phyloP scores from a whole-genome alignment of 495 filamentous ascomycete species.

The Penicillium fimorum region DNA sequence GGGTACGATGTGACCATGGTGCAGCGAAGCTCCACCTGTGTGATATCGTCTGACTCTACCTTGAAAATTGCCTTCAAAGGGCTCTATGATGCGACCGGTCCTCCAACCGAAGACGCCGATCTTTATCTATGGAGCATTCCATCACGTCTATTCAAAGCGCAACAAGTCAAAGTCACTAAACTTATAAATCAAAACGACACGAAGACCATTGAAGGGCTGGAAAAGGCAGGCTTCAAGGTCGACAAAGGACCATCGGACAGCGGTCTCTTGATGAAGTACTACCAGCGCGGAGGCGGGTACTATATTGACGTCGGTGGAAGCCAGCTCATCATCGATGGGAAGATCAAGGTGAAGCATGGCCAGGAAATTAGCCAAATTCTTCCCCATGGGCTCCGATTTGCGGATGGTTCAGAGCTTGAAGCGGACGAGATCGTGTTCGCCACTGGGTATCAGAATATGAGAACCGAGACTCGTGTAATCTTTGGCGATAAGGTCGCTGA shows the following conservation, averaged over 20 bases:
- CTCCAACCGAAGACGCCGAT: constrained; percentile 61
- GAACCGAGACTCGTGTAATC: constrained; percentile 54
- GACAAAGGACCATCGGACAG: constrained; percentile 64
- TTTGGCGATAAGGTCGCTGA: constrained; percentile 72
- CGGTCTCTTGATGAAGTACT: constrained; percentile 73
- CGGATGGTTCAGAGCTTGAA: constrained; percentile 63
- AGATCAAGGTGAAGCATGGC: constrained; percentile 74
- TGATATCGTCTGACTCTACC: constrained; percentile 58
- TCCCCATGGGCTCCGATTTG: constrained; percentile 59
- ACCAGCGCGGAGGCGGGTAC: constrained; percentile 74
- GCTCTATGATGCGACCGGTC: constrained; percentile 61
- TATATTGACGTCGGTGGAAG: constrained; percentile 75
- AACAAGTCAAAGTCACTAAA: constrained; percentile 54
- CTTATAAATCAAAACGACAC: constrained; percentile 47
- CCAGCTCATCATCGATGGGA: constrained; percentile 70
- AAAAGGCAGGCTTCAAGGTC: constrained; percentile 64
- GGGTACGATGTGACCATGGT: constrained; percentile 84
- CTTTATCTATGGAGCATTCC: constrained; percentile 55
- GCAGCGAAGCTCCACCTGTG: constrained; percentile 72
- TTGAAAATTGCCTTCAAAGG: constrained; percentile 53
- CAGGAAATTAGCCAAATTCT: constrained; percentile 61
- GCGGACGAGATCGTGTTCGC: constrained; percentile 83
- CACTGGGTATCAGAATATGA: constrained; percentile 83
- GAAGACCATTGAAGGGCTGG: constrained; percentile 56
- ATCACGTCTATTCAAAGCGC: constrained; percentile 54